Base-by-base conservation (phyloP, 148 eudicot species). In the Rhododendron molle region DNA sequence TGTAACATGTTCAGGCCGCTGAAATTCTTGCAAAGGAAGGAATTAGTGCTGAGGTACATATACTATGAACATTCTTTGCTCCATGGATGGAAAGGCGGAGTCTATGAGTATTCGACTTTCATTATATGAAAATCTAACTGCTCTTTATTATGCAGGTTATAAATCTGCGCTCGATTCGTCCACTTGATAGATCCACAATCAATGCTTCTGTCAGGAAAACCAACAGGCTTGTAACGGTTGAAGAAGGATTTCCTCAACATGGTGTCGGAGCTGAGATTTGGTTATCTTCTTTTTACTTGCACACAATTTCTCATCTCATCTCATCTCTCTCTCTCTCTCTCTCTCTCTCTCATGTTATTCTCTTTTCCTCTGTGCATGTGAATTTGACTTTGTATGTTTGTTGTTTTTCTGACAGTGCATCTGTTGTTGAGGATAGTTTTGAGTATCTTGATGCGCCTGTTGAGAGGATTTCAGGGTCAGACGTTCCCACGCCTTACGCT, bases 221-320 rank as follows among this genome's bases (percentile, higher is more conserved):
- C 43, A 96, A 90, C 90, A 89, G 98, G 84, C 93, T 96, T 54
- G 91, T 96, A 49, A 96, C 98, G 13, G 85, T 95, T 36, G 98
- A 96, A 88, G 98, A 96, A 86, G 98, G 98, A 69, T 94, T 93
- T 86, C 98, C 99, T 50, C 99, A 95, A 69, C 99, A 95, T 84
- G 98, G 98, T 86, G 97, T 96, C 76, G 98, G 99, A 20, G 99
- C 96, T 76, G 96, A 96, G 92, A 94, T 93, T 90, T 95, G 96
- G 98, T 95, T 47, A 82, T 11, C 43, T 46, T 85, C 72, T 73
- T 38, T 65, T 81, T 49, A 78, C 56, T 46, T 23, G 58, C 32
- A 46, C 77, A 5, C 38, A 7, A 23, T 72, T 85, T 82, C 84
- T 44, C 14, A 12, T 40, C 85, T n/a, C n/a, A n/a, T n/a, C n/a